Evolutionary conservation across 2,329 filamentous ascomycete genomes (phyloP), one percentile per base, ranked within the genome.

Genomic region (Monosporascus sp.): DNA sequence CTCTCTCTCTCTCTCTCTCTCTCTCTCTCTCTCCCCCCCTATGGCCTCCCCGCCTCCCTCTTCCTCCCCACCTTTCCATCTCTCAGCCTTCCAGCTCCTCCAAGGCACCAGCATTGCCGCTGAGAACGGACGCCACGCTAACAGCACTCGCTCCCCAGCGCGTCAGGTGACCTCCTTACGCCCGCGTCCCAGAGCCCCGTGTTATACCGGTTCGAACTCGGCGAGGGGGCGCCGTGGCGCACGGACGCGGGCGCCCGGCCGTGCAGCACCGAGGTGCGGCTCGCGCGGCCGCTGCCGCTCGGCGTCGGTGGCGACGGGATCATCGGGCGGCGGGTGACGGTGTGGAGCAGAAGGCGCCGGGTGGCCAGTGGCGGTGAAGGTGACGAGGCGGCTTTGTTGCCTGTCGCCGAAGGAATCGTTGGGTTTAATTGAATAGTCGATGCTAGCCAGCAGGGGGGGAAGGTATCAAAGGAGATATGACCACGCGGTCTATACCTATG

Each of bases 301-400:
- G 53, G 50, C n/a, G 51, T 55, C 22, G 53, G 53, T n/a, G 53
- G 53, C 22, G 31, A 45, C 17, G 53, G 53, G 15, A 55, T 55
- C 47, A 55, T 55, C 48, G 53, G 53, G 3, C 41, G 53, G 18
- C 48, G 51, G 24, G 51, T 55, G 25, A 50, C 50, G 15, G 38
- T 55, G 24, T 55, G 53, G 53, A 43, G 50, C 22, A n/a, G 35
- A 9, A 38, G 17, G 31, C 4, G 11, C 11, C 31, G 4, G 31
- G 31, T 11, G 31, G 31, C 9, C 31, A 0, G 31, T 35, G 3
- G 31, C 31, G 31, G 11, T 35, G 5, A 35, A 4, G 51, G 41
- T 5, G 31, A 24, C 25, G 45, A 37, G 37, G 22, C 17, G 11
- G 47, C 47, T n/a, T 38, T 14, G 31, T 43, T 49, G 14, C 41